phyloP scores from a whole-genome alignment of 345 rosid species.

The Kernera saxatilis region DNA sequence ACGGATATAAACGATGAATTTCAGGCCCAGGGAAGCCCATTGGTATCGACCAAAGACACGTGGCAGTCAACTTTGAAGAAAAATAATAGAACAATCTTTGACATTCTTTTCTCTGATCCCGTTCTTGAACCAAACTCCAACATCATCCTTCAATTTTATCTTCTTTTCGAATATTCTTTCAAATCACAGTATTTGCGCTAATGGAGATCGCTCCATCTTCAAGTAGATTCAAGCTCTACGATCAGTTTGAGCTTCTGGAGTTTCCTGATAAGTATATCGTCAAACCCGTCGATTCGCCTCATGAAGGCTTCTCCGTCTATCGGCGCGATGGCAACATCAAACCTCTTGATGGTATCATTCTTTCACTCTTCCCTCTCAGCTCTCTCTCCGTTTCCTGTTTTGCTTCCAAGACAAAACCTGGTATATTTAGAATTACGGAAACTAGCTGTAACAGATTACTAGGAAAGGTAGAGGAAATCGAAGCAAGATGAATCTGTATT shows the following conservation, averaged over 20 bases:
- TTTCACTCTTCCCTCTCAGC: not conserved
- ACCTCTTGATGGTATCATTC: conserved; percentile 43
- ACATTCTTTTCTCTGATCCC: not conserved
- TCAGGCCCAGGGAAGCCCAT: conserved; percentile 20
- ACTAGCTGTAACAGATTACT: not conserved
- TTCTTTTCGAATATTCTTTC: not conserved
- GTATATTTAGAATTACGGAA: not conserved
- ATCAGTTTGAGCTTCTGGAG: conserved; percentile 65
- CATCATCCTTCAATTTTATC: not conserved
- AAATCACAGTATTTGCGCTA: not conserved
- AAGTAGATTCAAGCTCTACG: conserved; percentile 60
- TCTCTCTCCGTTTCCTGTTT: not conserved
- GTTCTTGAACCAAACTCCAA: not conserved
- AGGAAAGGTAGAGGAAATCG: not conserved
- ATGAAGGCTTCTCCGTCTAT: conserved; percentile 62
- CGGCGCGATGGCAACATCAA: conserved; percentile 67
- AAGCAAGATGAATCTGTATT: not conserved
- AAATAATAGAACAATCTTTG: not conserved
- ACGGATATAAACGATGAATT: not conserved
- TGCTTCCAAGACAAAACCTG: not conserved
- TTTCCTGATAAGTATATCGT: conserved; percentile 70
- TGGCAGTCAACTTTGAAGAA: conserved; percentile 13
- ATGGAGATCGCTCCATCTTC: conserved; percentile 46
- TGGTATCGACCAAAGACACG: not conserved
- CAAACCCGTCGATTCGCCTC: conserved; percentile 51